Evolutionary conservation across 2,329 filamentous ascomycete species (phyloP).

Genomic region (Calonectria fujianensis): DNA sequence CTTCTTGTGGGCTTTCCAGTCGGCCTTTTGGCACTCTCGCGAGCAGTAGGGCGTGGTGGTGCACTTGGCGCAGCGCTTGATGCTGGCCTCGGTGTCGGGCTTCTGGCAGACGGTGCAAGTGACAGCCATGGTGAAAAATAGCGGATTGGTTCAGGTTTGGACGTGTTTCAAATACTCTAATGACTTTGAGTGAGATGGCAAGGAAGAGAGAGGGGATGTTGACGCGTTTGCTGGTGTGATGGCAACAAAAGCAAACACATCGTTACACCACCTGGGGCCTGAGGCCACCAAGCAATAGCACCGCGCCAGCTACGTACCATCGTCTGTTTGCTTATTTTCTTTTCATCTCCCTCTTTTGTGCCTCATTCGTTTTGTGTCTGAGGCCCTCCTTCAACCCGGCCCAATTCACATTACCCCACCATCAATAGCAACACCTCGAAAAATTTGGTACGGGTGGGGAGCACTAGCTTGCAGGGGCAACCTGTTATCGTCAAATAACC

Average conservation of each 20-base stretch:
- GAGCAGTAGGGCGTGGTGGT: conserved; percentile 69
- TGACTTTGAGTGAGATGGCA: background rate
- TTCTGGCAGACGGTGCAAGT: conserved; percentile 57
- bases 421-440: too few relatives aligned
- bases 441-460: too few relatives aligned
- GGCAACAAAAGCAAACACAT: background rate
- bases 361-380: background rate
- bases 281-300: background rate
- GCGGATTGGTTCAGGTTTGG: background rate
- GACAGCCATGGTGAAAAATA: background rate
- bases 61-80: conserved; percentile 69
- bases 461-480: too few relatives aligned
- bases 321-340: background rate
- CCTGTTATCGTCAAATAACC: too few relatives aligned
- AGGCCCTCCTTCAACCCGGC: too few relatives aligned
- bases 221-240: background rate
- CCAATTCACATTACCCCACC: too few relatives aligned
- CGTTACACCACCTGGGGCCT: background rate
- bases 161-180: background rate
- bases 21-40: conserved; percentile 68
- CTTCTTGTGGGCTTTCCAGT: conserved; percentile 71
- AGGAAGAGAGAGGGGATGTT: background rate
- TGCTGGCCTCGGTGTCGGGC: conserved; percentile 50
- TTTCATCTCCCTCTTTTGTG: background rate
- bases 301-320: background rate